Base-by-base conservation (phyloP, 2,329 filamentous ascomycete genomes). In the Ceratocystis smalleyi region DNA sequence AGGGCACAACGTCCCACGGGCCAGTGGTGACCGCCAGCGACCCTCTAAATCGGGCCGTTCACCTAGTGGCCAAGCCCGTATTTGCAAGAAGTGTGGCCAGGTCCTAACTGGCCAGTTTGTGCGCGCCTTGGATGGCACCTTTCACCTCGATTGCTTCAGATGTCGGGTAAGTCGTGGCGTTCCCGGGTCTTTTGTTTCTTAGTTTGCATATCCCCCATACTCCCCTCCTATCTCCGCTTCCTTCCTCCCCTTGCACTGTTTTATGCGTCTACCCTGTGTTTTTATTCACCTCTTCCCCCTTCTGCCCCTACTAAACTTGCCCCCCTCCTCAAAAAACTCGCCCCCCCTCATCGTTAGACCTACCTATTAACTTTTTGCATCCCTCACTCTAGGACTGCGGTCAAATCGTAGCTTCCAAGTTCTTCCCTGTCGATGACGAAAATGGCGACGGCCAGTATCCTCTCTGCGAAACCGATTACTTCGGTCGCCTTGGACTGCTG, bases 401-500 rank as follows among this genome's bases (percentile, higher is more conserved):
- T 69, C 88, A 96, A 74, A 95, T 97, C 67, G 94, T 99, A 45
- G 94, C 94, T 51, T 96, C 92, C 62, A 99, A 99, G 72, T 99
- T 99, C 81, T 99, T 99, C 75, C 94, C 94, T 1, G 89, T 95
- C 6, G 91, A 96, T 69, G 89, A 95, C 70, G 90, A 95, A 70
- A 84, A 91, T 69, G 90, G 89, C 49, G 82, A 83, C 65, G 86
- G 81, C 22, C 94, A 96, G 74, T 97, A 96, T 73, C 94, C 94
- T 7, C 83, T 99, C 3, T 99, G 94, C 78, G 94, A 99, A 76
- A 97, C 87, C 27, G 94, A 99, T 75, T 99, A 99, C 75, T 99
- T 99, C 75, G 84, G 91, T 70, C 84, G 94, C 66, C 83, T 99
- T 19, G 91, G 92, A 68, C 81, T 99, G 55, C 81, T 99, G 54